phyloP scores from a whole-genome alignment of 2,329 filamentous ascomycete species.

The Colletotrichum echinochloae region DNA sequence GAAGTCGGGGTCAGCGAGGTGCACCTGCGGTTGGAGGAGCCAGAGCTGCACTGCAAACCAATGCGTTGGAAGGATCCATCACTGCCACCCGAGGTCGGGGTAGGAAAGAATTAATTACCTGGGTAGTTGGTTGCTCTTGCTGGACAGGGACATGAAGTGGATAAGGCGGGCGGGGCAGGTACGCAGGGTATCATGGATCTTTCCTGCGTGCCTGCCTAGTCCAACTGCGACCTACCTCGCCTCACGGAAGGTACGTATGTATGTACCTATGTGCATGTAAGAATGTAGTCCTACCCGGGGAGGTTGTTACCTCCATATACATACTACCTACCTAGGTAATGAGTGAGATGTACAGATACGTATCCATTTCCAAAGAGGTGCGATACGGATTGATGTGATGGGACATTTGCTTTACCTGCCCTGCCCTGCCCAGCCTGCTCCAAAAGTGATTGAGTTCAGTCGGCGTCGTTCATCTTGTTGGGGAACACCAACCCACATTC shows the following conservation, averaged over 20 bases:
- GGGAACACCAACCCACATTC: background rate
- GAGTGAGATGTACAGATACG: too few relatives aligned
- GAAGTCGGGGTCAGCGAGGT: background rate
- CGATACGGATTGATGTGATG: background rate
- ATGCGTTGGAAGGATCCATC: slow-evolving; percentile 25
- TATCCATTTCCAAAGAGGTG: background rate
- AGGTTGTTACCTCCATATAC: too few relatives aligned
- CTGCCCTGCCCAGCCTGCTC: background rate
- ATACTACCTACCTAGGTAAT: too few relatives aligned
- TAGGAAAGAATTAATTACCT: background rate
- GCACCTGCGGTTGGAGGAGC: slow-evolving; percentile 7
- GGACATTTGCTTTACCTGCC: background rate
- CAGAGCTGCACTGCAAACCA: slow-evolving; percentile 1
- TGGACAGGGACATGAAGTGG: slow-evolving; percentile 18
- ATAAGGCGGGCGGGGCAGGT: slow-evolving; percentile 4
- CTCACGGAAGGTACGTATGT: background rate
- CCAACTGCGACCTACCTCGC: background rate
- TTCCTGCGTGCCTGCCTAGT: background rate
- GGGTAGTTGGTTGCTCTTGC: background rate
- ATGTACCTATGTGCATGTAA: too few relatives aligned
- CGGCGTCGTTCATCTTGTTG: slow-evolving; percentile 4
- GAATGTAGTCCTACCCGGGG: too few relatives aligned
- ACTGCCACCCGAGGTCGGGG: slow-evolving; percentile 34
- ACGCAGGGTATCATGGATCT: background rate
- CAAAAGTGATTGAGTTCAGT: background rate